A percentile compares a stretch with the other conserved stretches of the same genome.
Conservation (phyloP, 352 stramenopile species). For the Pythium insidiosum region DNA sequence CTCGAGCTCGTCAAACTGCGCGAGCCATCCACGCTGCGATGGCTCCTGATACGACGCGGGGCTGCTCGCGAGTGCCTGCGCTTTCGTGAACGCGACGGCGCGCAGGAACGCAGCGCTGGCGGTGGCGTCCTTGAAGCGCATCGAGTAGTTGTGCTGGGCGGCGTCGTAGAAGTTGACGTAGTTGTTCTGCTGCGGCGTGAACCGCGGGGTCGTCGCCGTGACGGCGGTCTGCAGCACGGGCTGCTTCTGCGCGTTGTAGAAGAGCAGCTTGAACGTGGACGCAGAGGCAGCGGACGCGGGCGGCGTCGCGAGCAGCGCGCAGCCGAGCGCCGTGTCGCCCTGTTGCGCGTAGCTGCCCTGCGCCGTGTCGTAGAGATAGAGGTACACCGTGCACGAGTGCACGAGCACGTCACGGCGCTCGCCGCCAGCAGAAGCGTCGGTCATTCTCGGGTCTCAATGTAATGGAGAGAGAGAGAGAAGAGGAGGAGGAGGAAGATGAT, state of each 20-base stretch:
- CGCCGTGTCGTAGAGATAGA: constrained; percentile 53
- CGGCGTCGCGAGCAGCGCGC: constrained; percentile 30
- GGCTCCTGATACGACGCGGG: not conserved
- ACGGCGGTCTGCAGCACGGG: constrained; percentile 43
- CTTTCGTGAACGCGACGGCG: constrained; percentile 41
- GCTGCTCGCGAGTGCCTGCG: constrained; percentile 23
- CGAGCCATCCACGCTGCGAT: not conserved
- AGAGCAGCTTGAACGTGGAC: constrained; percentile 51
- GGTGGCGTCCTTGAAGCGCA: constrained; percentile 59
- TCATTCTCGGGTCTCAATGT: too few species aligned
- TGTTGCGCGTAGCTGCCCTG: constrained; percentile 45
- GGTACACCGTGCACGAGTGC: constrained; percentile 63
- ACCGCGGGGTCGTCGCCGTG: constrained; percentile 22
- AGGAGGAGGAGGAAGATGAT: too few species aligned
- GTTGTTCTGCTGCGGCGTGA: constrained; percentile 60
- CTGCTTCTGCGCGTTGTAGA: constrained; percentile 68
- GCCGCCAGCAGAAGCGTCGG: too few species aligned
- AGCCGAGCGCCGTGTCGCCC: constrained; percentile 52
- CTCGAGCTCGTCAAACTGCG: constrained; percentile 35
- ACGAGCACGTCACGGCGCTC: constrained; percentile 40
- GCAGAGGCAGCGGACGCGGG: too few species aligned
- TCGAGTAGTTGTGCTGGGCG: constrained; percentile 51
- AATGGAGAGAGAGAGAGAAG: too few species aligned
- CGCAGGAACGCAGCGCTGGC: constrained; percentile 31
- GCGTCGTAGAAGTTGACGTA: constrained; percentile 66